Evolutionary conservation across 2,329 filamentous ascomycete species (phyloP), one percentile per base, ranked within the genome.

Genomic region (Talaromyces sp.): DNA sequence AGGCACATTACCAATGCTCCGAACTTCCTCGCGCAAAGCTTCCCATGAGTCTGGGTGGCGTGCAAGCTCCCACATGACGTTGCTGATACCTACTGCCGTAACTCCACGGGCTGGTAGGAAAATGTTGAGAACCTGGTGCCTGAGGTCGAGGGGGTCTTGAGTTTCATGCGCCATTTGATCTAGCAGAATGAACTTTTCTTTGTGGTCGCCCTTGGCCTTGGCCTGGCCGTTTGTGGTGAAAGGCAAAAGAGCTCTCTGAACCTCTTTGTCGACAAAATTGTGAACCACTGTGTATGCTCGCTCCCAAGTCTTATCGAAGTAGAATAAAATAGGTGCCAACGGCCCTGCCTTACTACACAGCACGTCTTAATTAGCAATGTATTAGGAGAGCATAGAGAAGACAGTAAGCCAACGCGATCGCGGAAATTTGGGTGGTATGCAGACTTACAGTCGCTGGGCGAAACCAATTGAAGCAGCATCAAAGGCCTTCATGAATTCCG

Each of bases 151-250:
- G 34, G 19, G 15, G 31, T 54, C 25, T 54, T 31, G n/a, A 47
- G 43, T 54, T 27, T 54, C 27, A 34, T n/a, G 22, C 19, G n/a
- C 31, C 11, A 65, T 62, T 45, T 65, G 58, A 5, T 65, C 67
- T 2, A 79, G 77, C 2, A 83, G 71, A 56, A 58, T 36, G 15
- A 22, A 58, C 6, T 58, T 58, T 43, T 43, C 17, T 43, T 19
- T 43, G 17, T 43, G 40, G 40, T 43, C 40, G 6, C 17, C 40
- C 17, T 43, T 43, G 40, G 40, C 3, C 40, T 43, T 43, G 17
- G 40, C 19, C 40, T 43, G 15, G 8, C 40, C 40, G 17, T n/a
- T n/a, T 43, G 40, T 43, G 40, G 40, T 19, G 17, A 43, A 43
- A n/a, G 40, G 40, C 40, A 43, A 43, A 43, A 43, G 40, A n/a